Base-by-base conservation (phyloP, 2,329 filamentous ascomycete genomes). In the Chaetomiaceae sp. region DNA sequence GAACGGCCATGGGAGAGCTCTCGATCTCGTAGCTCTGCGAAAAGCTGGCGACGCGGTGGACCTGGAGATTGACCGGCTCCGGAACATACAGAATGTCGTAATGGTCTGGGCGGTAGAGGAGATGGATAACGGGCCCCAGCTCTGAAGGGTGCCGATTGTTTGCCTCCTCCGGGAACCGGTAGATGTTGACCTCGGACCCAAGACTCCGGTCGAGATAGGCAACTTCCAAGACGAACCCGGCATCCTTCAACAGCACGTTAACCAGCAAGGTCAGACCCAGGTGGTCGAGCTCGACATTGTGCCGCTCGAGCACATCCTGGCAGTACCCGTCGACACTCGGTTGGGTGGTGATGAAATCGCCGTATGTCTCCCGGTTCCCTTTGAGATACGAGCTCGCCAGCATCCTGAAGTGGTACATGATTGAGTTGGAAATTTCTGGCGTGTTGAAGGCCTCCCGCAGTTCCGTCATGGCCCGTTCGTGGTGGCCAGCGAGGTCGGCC, bases 171-270 rank as follows among this genome's bases (percentile, higher is more conserved):
- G 78, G 84, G 62, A 87, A 82, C 20, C 79, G 78, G 66, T 87
- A 84, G 29, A 77, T 80, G 65, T 89, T 95, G 63, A 90, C 89
- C 62, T 87, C 79, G 42, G 80, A 78, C 16, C 90, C 91, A 41
- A 83, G 76, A 63, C 88, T 96, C 62, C 90, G 84, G 67, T 97
- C 94, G 8, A 99, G 81, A 66, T 97, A 96, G 49, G 90, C 84
- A 57, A 97, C 88, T 66, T 96, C 90, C 18, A 97, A 80, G 4
- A 85, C 83, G 58, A 96, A 82, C 14, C 84, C 84, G 45, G 85
- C 85, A 7, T 87, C 88, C 65, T 89, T 86, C 58, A 97, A 81
- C 3, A 97, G 77, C 23, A 90, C 80, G 58, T 92, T 85, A 57
- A 86, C 81, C 45, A 97, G 75, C 2, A 89, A 82, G 55, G 82